phyloP scores from a whole-genome alignment of 2,329 filamentous ascomycete species.

The Monosporascus sp. region DNA sequence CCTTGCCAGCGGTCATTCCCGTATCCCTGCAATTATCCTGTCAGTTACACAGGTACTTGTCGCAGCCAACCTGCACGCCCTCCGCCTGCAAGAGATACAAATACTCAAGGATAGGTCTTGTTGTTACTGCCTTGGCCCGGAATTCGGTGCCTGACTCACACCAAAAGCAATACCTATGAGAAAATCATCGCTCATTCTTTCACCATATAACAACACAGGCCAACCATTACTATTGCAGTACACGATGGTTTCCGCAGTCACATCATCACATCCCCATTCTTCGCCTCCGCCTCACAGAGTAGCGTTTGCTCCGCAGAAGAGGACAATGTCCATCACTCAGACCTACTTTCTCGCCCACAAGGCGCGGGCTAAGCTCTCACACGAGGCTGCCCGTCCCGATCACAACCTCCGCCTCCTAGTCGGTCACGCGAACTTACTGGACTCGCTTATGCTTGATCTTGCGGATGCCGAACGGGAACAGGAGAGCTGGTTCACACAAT shows the following conservation, averaged over 20 bases:
- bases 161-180: slow-evolving; percentile 17
- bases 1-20: not conserved
- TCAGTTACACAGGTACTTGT: not conserved
- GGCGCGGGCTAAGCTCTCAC: slow-evolving; percentile 91
- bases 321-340: slow-evolving; percentile 96
- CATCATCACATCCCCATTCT: slow-evolving; percentile 17
- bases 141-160: slow-evolving; percentile 33
- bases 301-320: slow-evolving; percentile 50
- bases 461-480: slow-evolving; percentile 93
- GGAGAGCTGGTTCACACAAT: slow-evolving; percentile 97
- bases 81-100: slow-evolving; percentile 21
- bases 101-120: slow-evolving; percentile 26
- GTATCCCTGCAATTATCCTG: too few relatives aligned
- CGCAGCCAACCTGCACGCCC: not conserved
- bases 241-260: slow-evolving; percentile 32
- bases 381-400: slow-evolving; percentile 82
- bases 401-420: slow-evolving; percentile 94
- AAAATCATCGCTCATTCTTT: slow-evolving; percentile 19
- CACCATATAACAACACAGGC: slow-evolving; percentile 25
- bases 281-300: slow-evolving; percentile 26
- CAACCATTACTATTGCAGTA: slow-evolving; percentile 11
- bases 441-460: slow-evolving; percentile 86
- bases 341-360: slow-evolving; percentile 98
- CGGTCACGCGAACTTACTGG: slow-evolving; percentile 96
- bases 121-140: slow-evolving; percentile 25